Evolutionary conservation across 2,329 filamentous ascomycete genomes (phyloP).

Genomic region (Colletotrichum orbiculare): DNA sequence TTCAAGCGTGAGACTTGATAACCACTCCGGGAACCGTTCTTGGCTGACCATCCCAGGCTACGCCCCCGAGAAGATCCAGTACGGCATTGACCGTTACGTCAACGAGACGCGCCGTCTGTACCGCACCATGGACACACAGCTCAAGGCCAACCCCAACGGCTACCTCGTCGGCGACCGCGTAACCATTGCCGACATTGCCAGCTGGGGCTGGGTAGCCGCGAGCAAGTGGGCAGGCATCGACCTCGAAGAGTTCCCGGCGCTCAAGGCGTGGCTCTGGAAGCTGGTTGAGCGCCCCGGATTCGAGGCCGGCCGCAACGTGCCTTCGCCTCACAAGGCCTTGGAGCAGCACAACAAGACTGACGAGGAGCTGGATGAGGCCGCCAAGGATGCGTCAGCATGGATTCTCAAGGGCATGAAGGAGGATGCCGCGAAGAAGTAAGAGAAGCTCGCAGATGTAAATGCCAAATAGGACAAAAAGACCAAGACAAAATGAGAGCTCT

Average conservation of each 20-base stretch:
- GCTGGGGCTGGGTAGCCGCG: conserved; percentile 80
- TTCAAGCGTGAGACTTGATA: conserved; percentile 68
- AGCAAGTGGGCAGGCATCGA: conserved; percentile 60
- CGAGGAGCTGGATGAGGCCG: conserved; percentile 67
- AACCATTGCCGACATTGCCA: conserved; percentile 83
- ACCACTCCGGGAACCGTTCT: neutral
- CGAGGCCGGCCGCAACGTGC: conserved; percentile 81
- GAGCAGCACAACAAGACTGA: conserved; percentile 55
- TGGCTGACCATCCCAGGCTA: conserved; percentile 61
- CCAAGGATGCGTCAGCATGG: conserved; percentile 64
- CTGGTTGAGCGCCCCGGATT: conserved; percentile 77
- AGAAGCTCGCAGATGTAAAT: neutral
- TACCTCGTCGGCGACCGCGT: conserved; percentile 75
- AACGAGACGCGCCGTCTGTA: conserved; percentile 89
- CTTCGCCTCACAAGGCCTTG: conserved; percentile 72
- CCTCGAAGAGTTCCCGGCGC: conserved; percentile 77
- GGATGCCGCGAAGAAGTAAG: conserved; percentile 63
- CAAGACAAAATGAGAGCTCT: neutral
- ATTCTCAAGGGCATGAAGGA: conserved; percentile 76
- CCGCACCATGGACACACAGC: conserved; percentile 78
- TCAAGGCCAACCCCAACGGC: conserved; percentile 66
- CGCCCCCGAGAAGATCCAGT: conserved; percentile 83
- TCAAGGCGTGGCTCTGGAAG: conserved; percentile 82
- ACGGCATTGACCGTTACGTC: conserved; percentile 83
- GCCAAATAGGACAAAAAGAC: neutral